A percentile compares a stretch with the other conserved stretches of the same genome.
phyloP scores from a whole-genome alignment of 202 grass and related monocot genomes.

The Setaria italica region DNA sequence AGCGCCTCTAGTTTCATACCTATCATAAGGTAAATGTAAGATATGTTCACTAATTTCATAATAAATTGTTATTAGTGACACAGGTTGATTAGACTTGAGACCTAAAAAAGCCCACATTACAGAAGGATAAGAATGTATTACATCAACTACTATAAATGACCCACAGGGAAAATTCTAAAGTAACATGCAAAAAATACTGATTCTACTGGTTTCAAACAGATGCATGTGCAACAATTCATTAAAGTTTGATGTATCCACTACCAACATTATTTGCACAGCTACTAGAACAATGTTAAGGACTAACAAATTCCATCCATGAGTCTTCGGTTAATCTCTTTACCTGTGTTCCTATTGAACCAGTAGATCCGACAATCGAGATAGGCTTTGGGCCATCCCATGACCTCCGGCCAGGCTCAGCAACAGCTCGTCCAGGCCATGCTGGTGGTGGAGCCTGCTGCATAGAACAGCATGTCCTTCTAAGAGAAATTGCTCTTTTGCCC shows the following conservation, averaged over 20 bases:
- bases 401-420: slow-evolving; percentile 54
- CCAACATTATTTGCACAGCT: slow-evolving; percentile 22
- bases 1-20: slow-evolving; percentile 4
- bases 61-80: neutral
- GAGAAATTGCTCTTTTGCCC: slow-evolving; percentile 49
- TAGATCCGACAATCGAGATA: slow-evolving; percentile 94
- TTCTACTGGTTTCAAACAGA: slow-evolving; percentile 17
- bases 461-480: slow-evolving; percentile 67
- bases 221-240: neutral
- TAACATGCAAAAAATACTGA: neutral
- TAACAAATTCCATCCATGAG: slow-evolving; percentile 24
- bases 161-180: neutral
- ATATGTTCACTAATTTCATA: neutral
- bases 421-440: slow-evolving; percentile 91
- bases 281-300: neutral
- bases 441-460: slow-evolving; percentile 72
- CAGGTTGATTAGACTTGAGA: neutral
- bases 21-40: neutral
- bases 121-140: neutral
- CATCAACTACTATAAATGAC: slow-evolving; percentile 2
- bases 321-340: slow-evolving; percentile 43
- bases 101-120: neutral
- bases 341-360: slow-evolving; percentile 98
- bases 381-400: slow-evolving; percentile 91
- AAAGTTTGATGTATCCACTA: neutral